Evolutionary conservation across 2,329 filamentous ascomycete species (phyloP), one percentile per base, ranked within the genome.

Genomic region (Trichoderma sp.): DNA sequence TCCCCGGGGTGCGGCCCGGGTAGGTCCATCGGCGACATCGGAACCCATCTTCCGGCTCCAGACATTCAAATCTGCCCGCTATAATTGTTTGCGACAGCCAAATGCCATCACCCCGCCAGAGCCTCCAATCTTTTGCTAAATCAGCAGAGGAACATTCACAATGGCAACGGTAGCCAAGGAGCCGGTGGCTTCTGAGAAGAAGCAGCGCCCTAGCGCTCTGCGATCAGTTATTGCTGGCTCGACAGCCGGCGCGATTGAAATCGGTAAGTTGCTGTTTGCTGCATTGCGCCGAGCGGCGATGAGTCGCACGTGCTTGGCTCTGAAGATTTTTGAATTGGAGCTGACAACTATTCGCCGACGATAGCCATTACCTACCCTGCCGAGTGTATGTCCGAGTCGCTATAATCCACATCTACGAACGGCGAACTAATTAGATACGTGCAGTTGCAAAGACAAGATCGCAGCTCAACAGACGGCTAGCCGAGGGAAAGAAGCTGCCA

Each of bases 241-340:
- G 68, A 92, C 91, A n/a, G 96, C 95, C 66, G 96, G 96, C 76
- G 96, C 94, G 66, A 87, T 98, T 73, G 95, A 99, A 82, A 98
- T 98, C 79, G 89, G 92, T 94, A 83, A 74, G 82, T 34, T 34
- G 3, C 11, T 34, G 11, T 74, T 30, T 16, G n/a, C 18, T 43
- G 39, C 39, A 43, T 74, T 32, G 52, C 37, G n/a, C 34, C 11
- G 68, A 28, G 61, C 61, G n/a, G 51, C 61, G 28, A 55, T 71
- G 39, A 54, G 46, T 34, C 60, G 46, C 63, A 58, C 51, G 52
- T 32, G 63, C 63, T 21, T 46, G 28, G 5, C 7, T 37, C 30
- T 18, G 26, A 59, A 10, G 4, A 4, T 34, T 58, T 51, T 56
- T 26, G 18, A 51, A 46, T 11, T 32, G 39, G 16, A n/a, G 24